Base-by-base conservation (phyloP, 2,329 filamentous ascomycete species). In the Aquanectria penicillioides region DNA sequence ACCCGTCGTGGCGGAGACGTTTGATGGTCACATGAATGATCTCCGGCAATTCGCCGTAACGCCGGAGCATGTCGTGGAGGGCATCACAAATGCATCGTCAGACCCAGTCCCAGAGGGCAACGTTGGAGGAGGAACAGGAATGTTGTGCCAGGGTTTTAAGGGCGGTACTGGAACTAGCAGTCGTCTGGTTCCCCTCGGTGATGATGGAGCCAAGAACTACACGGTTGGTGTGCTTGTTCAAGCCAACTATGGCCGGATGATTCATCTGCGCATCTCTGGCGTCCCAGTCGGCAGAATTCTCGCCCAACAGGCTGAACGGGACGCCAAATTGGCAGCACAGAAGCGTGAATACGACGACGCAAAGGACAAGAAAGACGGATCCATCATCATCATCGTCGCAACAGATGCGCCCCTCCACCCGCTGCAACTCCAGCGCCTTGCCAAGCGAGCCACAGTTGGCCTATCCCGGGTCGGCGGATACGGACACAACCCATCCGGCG, bases 71-170 rank as follows among this genome's bases (percentile, higher is more conserved):
- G 75, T 88, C 8, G 74, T 84, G 12, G 69, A 78, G 17, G 83
- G 84, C 1, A 82, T 89, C 38, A 77, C 80, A 12, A 76, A 70
- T 11, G 85, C 83, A 1, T 77, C 76, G 3, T 75, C 74, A 15
- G 83, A 78, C 1, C 73, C 77, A 1, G 84, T 89, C 0, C 70
- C 73, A 2, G 87, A 90, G 70, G 87, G 87, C 0, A 85, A 85
- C 62, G 80, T 80, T 2, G 87, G 87, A 2, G 87, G 87, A 6
- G 87, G 87, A 9, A 86, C 86, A 1, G 87, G 86, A 4, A 88
- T 89, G 85, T 75, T 85, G 34, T 87, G 84, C 67, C 85, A 88
- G 67, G 83, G 82, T 62, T 88, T 85, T 75, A 88, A 89, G 68
- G 87, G 86, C 23, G 87, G 87, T 1, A 90, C 87, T 0, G 87